Evolutionary conservation across 257 asterid genomes (phyloP).

Genomic region (Plectranthus barbatus): DNA sequence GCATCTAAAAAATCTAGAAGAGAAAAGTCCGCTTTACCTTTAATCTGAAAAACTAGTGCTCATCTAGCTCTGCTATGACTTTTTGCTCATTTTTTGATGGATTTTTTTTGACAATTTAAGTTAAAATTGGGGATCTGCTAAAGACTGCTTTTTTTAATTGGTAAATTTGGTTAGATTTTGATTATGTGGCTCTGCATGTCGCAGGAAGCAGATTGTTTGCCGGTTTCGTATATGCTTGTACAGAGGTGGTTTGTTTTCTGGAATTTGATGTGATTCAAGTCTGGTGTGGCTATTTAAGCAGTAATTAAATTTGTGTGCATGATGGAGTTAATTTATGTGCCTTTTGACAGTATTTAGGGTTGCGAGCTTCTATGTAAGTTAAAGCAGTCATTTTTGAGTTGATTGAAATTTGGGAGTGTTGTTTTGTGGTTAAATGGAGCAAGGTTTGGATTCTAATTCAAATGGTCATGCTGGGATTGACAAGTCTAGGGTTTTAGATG

Average conservation of each 20-base stretch:
- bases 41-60: conserved; percentile 4
- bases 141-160: conserved; percentile 4
- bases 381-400: not conserved
- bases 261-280: conserved; percentile 4
- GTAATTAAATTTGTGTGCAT: not conserved
- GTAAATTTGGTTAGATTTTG: not conserved
- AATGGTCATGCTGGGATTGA: conserved; percentile 43
- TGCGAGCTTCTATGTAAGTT: not conserved
- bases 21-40: not conserved
- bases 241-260: conserved; percentile 1
- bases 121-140: conserved; percentile 27
- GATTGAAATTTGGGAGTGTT: not conserved
- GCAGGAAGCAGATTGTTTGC: conserved; percentile 26
- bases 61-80: not conserved
- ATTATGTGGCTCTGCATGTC: conserved; percentile 14
- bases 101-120: conserved; percentile 2
- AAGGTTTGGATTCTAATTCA: conserved; percentile 33
- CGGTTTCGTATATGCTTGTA: conserved; percentile 8
- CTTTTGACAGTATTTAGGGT: not conserved
- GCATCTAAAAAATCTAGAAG: not conserved
- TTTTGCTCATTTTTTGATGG: not conserved
- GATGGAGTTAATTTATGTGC: not conserved
- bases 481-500: conserved; percentile 66
- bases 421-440: conserved; percentile 46
- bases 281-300: not conserved